Conservation (phyloP, 768 basidiomycete genomes). For the Pleurotus platypus region DNA sequence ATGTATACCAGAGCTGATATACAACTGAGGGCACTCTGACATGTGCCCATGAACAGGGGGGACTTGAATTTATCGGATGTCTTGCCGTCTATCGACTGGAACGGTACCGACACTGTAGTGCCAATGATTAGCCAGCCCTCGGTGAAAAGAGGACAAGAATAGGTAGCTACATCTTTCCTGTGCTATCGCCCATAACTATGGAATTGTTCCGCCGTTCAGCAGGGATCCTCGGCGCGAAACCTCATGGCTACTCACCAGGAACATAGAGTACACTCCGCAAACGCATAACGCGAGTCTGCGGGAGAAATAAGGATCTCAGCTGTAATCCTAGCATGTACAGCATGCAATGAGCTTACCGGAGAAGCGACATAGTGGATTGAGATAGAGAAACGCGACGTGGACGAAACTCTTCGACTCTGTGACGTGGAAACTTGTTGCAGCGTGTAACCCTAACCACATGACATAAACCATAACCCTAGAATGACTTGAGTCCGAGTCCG, state of each 20-base stretch:
- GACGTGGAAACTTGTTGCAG: slow-evolving; percentile 3
- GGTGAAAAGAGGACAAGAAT: not conserved
- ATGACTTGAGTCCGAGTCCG: not conserved
- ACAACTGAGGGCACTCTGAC: slow-evolving; percentile 77
- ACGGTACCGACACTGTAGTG: slow-evolving; percentile 75
- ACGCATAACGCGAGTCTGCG: slow-evolving; percentile 74
- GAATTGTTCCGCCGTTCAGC: slow-evolving; percentile 8
- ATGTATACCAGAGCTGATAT: slow-evolving; percentile 79
- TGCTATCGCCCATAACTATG: slow-evolving; percentile 84
- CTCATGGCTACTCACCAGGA: slow-evolving; percentile 54
- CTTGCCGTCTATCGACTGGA: slow-evolving; percentile 62
- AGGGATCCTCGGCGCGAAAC: not conserved
- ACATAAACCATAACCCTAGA: slow-evolving; percentile 4
- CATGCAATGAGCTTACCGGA: slow-evolving; percentile 14
- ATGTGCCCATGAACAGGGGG: slow-evolving; percentile 79
- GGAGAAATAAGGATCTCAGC: not conserved
- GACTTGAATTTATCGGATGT: slow-evolving; percentile 77
- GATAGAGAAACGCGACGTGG: slow-evolving; percentile 14
- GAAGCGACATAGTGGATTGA: slow-evolving; percentile 19
- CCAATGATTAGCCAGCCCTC: not conserved
- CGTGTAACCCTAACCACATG: slow-evolving; percentile 24
- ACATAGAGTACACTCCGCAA: slow-evolving; percentile 89
- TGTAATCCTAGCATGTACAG: not conserved
- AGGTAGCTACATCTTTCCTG: slow-evolving; percentile 81
- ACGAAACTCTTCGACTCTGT: not conserved